Conservation (phyloP, 1,284 basidiomycete species). For the Nidula niveotomentosa region DNA sequence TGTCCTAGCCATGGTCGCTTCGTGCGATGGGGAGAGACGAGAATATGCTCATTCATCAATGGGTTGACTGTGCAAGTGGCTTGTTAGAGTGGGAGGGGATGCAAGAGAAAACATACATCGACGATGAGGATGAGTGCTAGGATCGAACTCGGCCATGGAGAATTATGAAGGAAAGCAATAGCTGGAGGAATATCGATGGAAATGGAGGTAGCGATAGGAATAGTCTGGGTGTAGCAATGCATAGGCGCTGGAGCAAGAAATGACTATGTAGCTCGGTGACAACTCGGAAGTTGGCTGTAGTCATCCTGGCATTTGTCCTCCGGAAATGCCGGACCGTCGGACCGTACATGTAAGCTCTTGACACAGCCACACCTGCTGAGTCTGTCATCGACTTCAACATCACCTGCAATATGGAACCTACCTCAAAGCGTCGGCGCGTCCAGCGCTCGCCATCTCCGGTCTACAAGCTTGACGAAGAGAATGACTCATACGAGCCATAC, state of each 20-base stretch:
- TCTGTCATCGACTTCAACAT: neutral
- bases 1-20: conserved; percentile 88
- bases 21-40: conserved; percentile 84
- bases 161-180: neutral
- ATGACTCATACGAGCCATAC: conserved; percentile 80
- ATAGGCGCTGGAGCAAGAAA: no score
- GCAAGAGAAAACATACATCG: conserved; percentile 49
- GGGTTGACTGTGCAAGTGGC: conserved; percentile 63
- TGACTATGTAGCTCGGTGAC: no score
- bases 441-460: conserved; percentile 62
- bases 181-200: no score
- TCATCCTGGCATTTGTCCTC: no score
- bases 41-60: conserved; percentile 74
- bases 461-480: conserved; percentile 64
- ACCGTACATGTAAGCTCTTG: no score
- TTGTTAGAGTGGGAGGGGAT: conserved; percentile 16
- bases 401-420: conserved; percentile 12
- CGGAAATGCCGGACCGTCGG: no score
- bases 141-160: conserved; percentile 47
- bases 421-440: conserved; percentile 44
- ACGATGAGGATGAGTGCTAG: conserved; percentile 69
- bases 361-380: no score
- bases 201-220: no score
- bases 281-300: no score
- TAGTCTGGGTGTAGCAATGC: no score